A percentile compares a stretch with the other conserved stretches of the same genome.
These are phyloP conservation scores for Amylostereum areolatum DNA, from an alignment of 1,284 basidiomycete genomes.

Conservation along the genomic window DNA sequence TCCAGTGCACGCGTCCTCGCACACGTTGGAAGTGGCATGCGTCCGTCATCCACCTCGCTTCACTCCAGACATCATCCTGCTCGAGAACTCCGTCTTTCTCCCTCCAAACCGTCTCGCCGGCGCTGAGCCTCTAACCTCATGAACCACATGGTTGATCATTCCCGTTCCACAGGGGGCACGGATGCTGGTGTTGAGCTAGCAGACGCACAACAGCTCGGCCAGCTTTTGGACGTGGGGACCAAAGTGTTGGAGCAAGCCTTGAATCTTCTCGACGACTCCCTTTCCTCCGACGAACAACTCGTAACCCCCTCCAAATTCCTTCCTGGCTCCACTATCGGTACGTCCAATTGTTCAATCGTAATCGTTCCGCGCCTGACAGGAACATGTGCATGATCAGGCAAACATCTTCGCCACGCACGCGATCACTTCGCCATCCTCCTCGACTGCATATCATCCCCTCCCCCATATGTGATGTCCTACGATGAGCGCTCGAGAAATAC, in stretches of 20 bases:
- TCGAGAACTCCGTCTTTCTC: too few relatives aligned
- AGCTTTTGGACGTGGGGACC: slow-evolving; percentile 59
- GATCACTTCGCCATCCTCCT: slow-evolving; percentile 72
- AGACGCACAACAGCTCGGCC: slow-evolving; percentile 29
- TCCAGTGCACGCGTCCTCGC: too few relatives aligned
- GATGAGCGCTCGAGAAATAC: slow-evolving; percentile 71
- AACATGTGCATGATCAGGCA: slow-evolving; percentile 40
- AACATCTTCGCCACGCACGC: slow-evolving; percentile 75
- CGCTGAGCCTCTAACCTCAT: too few relatives aligned
- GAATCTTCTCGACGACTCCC: slow-evolving; percentile 57
- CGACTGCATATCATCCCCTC: slow-evolving; percentile 42
- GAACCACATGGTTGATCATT: too few relatives aligned
- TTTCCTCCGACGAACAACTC: slow-evolving; percentile 64
- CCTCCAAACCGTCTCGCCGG: too few relatives aligned
- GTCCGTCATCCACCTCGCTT: too few relatives aligned
- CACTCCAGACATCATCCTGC: too few relatives aligned
- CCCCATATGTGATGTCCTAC: slow-evolving; percentile 62
- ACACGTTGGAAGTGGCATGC: too few relatives aligned
- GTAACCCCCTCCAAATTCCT: slow-evolving; percentile 60
- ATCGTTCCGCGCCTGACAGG: neutral
- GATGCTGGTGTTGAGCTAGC: slow-evolving; percentile 4
- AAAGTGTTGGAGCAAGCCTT: slow-evolving; percentile 65
- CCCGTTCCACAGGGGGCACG: too few relatives aligned
- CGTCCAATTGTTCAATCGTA: slow-evolving; percentile 3
- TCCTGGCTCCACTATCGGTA: slow-evolving; percentile 80